Evolutionary conservation across 306 rosid species (phyloP).

Genomic region (Quercus bicolor): DNA sequence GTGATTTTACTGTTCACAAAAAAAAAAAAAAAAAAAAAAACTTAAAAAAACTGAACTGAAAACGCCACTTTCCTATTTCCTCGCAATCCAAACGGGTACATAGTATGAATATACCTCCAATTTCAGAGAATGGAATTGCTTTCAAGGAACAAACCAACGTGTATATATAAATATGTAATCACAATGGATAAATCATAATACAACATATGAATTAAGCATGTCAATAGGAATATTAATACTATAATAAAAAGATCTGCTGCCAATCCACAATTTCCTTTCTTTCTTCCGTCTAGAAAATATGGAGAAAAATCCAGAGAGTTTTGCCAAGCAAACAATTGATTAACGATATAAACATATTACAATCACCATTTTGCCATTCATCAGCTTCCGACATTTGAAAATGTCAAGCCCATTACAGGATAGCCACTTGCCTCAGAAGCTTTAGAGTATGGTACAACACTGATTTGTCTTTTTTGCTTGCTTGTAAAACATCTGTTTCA

Average conservation of each 20-base stretch:
- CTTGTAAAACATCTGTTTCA: slow-evolving; percentile 98
- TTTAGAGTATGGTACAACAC: slow-evolving; percentile 86
- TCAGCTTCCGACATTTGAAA: slow-evolving; percentile 30
- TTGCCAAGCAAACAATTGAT: slow-evolving; percentile 54
- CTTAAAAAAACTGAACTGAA: no score
- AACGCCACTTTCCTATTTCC: no score
- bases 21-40: no score
- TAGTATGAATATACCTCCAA: no score
- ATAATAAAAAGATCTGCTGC: slow-evolving; percentile 25
- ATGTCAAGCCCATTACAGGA: slow-evolving; percentile 19
- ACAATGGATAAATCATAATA: slow-evolving; percentile 27
- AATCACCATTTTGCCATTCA: slow-evolving; percentile 43
- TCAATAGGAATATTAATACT: slow-evolving; percentile 24
- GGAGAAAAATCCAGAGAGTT: slow-evolving; percentile 40
- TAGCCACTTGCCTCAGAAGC: slow-evolving; percentile 23
- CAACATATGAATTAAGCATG: slow-evolving; percentile 24
- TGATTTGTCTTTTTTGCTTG: slow-evolving; percentile 90
- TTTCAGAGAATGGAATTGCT: slow-evolving; percentile 4
- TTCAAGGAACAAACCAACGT: slow-evolving; percentile 22
- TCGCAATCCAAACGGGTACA: no score
- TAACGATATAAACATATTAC: slow-evolving; percentile 50
- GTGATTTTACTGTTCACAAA: no score
- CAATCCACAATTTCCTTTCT: slow-evolving; percentile 31
- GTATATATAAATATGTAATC: slow-evolving; percentile 27
- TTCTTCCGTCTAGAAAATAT: slow-evolving; percentile 32